A percentile compares a stretch with the other conserved stretches of the same genome.
Conservation (phyloP, 768 basidiomycete genomes). For the Boletus rex-veris region DNA sequence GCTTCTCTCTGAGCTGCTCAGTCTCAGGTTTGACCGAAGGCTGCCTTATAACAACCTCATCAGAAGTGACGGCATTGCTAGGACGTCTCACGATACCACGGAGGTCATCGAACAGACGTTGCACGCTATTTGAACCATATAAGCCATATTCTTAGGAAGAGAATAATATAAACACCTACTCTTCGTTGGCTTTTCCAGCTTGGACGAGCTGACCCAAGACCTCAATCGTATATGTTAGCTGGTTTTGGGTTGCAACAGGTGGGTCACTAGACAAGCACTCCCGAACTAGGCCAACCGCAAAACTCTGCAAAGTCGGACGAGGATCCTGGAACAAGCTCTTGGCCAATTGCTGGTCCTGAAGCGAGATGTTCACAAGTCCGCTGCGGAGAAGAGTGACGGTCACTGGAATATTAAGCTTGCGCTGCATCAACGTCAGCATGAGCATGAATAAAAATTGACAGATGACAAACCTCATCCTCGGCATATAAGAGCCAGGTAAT, state of each 20-base stretch:
- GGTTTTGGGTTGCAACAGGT: conserved; percentile 73
- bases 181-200: conserved; percentile 76
- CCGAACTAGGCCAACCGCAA: conserved; percentile 77
- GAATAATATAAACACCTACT: conserved; percentile 49
- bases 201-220: conserved; percentile 72
- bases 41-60: conserved; percentile 38
- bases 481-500: conserved; percentile 95
- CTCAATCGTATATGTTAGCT: conserved; percentile 79
- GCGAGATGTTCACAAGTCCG: conserved; percentile 68
- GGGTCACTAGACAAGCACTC: conserved; percentile 83
- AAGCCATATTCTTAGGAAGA: not conserved
- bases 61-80: conserved; percentile 37
- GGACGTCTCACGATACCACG: conserved; percentile 57
- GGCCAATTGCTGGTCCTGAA: conserved; percentile 89
- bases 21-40: conserved; percentile 64
- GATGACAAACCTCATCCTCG: conserved; percentile 79
- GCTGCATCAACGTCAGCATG: conserved; percentile 42
- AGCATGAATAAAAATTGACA: not conserved
- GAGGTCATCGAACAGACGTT: conserved; percentile 76
- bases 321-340: conserved; percentile 79
- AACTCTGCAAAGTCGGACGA: conserved; percentile 72
- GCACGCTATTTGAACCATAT: conserved; percentile 45
- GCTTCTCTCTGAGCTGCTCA: conserved; percentile 70
- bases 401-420: conserved; percentile 94
- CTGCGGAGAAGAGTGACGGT: conserved; percentile 85